Evolutionary conservation across 331 rosid species (phyloP).

Genomic region (Quercus lobata): DNA sequence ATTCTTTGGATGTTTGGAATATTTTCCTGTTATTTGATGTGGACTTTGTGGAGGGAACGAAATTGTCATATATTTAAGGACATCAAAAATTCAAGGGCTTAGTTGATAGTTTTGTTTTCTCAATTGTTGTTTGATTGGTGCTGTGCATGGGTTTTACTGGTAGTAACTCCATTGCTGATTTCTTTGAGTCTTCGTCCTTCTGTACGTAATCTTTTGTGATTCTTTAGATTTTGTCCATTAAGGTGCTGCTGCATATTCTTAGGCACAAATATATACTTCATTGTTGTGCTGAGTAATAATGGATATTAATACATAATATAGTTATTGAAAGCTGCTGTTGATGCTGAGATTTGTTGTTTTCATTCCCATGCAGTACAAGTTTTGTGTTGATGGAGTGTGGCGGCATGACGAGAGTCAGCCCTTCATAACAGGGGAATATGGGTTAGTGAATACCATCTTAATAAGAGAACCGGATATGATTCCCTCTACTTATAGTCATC

Average conservation of each 20-base stretch:
- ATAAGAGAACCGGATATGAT: slow-evolving; percentile 35
- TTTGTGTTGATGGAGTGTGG: slow-evolving; percentile 58
- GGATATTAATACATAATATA: neutral
- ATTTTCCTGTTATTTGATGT: too few relatives aligned
- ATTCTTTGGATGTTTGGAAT: too few relatives aligned
- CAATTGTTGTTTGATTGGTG: too few relatives aligned
- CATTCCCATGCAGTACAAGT: slow-evolving; percentile 45
- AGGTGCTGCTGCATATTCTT: neutral
- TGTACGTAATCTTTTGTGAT: too few relatives aligned
- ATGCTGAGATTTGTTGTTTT: slow-evolving; percentile 25
- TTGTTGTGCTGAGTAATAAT: neutral
- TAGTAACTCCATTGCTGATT: too few relatives aligned
- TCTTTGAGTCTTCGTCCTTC: too few relatives aligned
- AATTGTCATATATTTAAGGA: too few relatives aligned
- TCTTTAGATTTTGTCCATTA: neutral
- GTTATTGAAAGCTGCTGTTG: slow-evolving; percentile 15
- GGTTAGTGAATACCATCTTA: slow-evolving; percentile 47
- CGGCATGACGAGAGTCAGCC: slow-evolving; percentile 51
- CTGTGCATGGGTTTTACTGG: too few relatives aligned
- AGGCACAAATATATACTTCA: neutral
- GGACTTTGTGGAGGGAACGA: too few relatives aligned
- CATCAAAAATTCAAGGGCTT: too few relatives aligned
- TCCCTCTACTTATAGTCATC: slow-evolving; percentile 30
- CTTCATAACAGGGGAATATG: slow-evolving; percentile 38
- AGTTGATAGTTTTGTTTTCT: too few relatives aligned